These are phyloP conservation scores for Colletotrichum gloeosporioides DNA, from an alignment of 2,329 filamentous ascomycete genomes.

Conservation along the genomic window DNA sequence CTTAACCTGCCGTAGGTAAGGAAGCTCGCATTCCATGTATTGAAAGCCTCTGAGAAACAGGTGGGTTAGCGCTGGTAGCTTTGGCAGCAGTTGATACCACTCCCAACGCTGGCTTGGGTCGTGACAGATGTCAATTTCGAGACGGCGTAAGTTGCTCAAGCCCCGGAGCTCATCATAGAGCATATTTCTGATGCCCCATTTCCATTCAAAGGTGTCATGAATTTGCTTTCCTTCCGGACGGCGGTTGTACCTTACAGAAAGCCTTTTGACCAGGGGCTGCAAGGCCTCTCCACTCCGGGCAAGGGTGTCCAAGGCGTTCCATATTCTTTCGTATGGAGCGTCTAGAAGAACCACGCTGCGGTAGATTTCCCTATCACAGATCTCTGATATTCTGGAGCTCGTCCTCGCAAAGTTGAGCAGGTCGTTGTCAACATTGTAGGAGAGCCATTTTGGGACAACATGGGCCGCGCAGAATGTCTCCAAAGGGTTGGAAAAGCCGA, in stretches of 20 bases:
- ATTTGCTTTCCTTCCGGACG: neutral
- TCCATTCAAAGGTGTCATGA: neutral
- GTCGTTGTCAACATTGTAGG: neutral
- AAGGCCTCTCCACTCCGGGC: neutral
- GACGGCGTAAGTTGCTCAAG: neutral
- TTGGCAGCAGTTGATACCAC: neutral
- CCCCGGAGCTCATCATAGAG: neutral
- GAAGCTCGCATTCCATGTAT: neutral
- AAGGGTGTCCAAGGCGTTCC: neutral
- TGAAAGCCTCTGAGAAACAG: neutral
- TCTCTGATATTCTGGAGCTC: rapidly evolving
- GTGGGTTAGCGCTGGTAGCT: neutral
- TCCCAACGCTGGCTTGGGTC: neutral
- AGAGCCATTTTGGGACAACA: neutral
- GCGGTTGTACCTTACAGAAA: neutral
- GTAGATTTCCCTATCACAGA: neutral
- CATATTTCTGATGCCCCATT: neutral
- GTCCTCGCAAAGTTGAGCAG: neutral
- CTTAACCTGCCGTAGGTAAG: neutral
- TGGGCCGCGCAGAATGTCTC: neutral
- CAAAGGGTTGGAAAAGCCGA: neutral
- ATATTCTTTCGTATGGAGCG: neutral
- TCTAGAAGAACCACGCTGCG: neutral
- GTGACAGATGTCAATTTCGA: neutral
- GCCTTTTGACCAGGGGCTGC: neutral